phyloP scores from a whole-genome alignment of 257 asterid genomes.

The Thymus mandschuricus region DNA sequence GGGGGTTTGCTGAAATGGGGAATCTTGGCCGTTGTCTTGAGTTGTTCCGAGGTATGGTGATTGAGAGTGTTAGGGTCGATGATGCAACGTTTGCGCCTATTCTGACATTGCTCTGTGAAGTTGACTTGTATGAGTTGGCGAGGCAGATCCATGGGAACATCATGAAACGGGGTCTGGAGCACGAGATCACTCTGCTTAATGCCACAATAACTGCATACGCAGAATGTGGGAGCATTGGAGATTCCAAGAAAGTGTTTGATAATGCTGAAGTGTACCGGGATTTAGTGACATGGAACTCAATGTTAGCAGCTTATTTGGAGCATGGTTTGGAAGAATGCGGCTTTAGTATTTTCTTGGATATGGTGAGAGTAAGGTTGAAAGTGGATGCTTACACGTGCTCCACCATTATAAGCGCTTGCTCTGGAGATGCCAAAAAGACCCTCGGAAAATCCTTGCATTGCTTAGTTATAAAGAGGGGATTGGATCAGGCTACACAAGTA shows the following conservation, averaged over 20 bases:
- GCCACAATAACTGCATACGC: slow-evolving; percentile 74
- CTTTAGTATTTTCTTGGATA: slow-evolving; percentile 58
- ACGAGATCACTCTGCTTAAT: slow-evolving; percentile 67
- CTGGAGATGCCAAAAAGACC: slow-evolving; percentile 35
- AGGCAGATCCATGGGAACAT: slow-evolving; percentile 79
- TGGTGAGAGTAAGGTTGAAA: slow-evolving; percentile 57
- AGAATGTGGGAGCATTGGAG: slow-evolving; percentile 56
- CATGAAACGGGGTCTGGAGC: slow-evolving; percentile 58
- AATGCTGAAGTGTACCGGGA: slow-evolving; percentile 54
- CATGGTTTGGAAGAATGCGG: slow-evolving; percentile 48
- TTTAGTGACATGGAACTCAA: slow-evolving; percentile 83
- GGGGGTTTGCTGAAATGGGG: slow-evolving; percentile 68
- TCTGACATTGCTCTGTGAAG: slow-evolving; percentile 60
- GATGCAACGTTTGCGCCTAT: slow-evolving; percentile 87
- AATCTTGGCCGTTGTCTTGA: slow-evolving; percentile 45
- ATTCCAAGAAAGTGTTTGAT: slow-evolving; percentile 59
- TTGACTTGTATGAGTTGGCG: slow-evolving; percentile 39
- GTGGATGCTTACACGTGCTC: slow-evolving; percentile 75
- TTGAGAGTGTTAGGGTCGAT: slow-evolving; percentile 53
- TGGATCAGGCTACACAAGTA: slow-evolving; percentile 58
- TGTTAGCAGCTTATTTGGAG: slow-evolving; percentile 71
- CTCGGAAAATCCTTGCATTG: slow-evolving; percentile 74
- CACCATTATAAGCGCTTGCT: slow-evolving; percentile 60
- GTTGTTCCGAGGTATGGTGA: slow-evolving; percentile 60
- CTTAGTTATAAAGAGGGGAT: slow-evolving; percentile 67